Evolutionary conservation across 1,284 basidiomycete species (phyloP).

Genomic region (Leccinum angustisporum): DNA sequence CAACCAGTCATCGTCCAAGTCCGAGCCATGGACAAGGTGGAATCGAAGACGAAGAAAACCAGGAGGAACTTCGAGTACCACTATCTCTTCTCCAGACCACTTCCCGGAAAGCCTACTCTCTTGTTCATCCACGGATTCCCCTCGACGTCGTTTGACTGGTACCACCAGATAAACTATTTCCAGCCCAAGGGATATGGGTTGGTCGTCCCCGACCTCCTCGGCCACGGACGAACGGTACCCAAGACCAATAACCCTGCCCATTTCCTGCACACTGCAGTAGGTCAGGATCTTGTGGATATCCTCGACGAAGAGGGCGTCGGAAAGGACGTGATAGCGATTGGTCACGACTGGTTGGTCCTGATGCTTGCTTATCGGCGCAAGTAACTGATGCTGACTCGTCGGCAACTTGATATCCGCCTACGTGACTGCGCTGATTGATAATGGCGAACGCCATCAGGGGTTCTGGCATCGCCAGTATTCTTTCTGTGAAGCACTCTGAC

Average conservation of each 20-base stretch:
- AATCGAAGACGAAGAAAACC: conserved; percentile 28
- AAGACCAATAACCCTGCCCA: conserved; percentile 40
- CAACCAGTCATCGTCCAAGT: background rate
- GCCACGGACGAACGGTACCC: conserved; percentile 46
- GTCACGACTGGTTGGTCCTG: conserved; percentile 44
- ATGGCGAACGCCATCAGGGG: conserved; percentile 29
- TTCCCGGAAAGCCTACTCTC: conserved; percentile 37
- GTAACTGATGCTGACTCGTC: background rate
- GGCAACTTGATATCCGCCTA: background rate
- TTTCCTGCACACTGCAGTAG: conserved; percentile 41
- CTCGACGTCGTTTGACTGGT: conserved; percentile 45
- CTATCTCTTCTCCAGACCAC: conserved; percentile 31
- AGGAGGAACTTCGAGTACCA: conserved; percentile 29
- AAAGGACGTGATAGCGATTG: conserved; percentile 39
- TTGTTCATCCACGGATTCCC: conserved; percentile 49
- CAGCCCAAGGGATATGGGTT: conserved; percentile 44
- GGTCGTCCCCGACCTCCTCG: conserved; percentile 51
- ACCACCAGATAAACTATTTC: conserved; percentile 44
- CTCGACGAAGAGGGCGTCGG: conserved; percentile 39
- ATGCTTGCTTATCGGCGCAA: background rate
- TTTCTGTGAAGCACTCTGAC: conserved; percentile 34
- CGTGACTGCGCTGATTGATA: conserved; percentile 1
- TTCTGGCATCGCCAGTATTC: conserved; percentile 30
- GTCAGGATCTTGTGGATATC: conserved; percentile 44
- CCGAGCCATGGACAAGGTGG: conserved; percentile 30